Evolutionary conservation across 2,329 filamentous ascomycete species (phyloP).

Genomic region (Claviceps sp.): DNA sequence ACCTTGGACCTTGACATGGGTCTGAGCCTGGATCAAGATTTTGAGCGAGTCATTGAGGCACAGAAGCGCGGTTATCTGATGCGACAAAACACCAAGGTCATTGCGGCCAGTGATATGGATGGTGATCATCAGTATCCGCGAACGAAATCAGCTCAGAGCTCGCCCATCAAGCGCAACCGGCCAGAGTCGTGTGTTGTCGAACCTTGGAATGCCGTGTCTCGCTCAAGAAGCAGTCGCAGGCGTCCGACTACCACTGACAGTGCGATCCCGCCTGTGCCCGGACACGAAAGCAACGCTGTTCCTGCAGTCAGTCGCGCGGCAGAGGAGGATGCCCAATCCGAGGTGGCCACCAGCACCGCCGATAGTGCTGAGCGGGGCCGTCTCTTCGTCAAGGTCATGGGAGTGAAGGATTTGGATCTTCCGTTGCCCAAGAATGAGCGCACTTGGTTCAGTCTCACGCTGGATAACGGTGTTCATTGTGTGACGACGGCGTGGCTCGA

Average conservation of each 20-base stretch:
- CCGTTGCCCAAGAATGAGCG: slow-evolving; percentile 83
- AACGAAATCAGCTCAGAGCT: slow-evolving; percentile 51
- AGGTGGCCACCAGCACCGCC: slow-evolving; percentile 47
- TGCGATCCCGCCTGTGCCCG: slow-evolving; percentile 69
- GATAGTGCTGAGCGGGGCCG: slow-evolving; percentile 80
- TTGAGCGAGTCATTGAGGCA: slow-evolving; percentile 85
- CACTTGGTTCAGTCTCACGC: slow-evolving; percentile 85
- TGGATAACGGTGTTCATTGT: slow-evolving; percentile 97
- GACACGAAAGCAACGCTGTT: slow-evolving; percentile 68
- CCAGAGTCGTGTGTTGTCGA: slow-evolving; percentile 93
- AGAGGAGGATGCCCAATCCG: slow-evolving; percentile 51
- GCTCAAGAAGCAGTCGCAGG: slow-evolving; percentile 52
- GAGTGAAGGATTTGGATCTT: slow-evolving; percentile 87
- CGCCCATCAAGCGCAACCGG: slow-evolving; percentile 61
- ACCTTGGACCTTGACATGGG: slow-evolving; percentile 71
- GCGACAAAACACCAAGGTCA: slow-evolving; percentile 95
- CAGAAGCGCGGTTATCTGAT: slow-evolving; percentile 99
- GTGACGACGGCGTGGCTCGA: slow-evolving; percentile 95
- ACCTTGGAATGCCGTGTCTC: slow-evolving; percentile 78
- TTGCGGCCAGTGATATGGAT: slow-evolving; percentile 76
- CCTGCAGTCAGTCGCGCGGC: slow-evolving; percentile 49
- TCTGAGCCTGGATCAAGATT: slow-evolving; percentile 80
- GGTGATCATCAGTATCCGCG: slow-evolving; percentile 40
- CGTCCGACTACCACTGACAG: slow-evolving; percentile 30
- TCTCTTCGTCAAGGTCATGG: slow-evolving; percentile 96